A percentile compares a stretch with the other conserved stretches of the same genome.
These are phyloP conservation scores for Microthlaspi erraticum DNA, from an alignment of 345 rosid species.

Conservation along the genomic window DNA sequence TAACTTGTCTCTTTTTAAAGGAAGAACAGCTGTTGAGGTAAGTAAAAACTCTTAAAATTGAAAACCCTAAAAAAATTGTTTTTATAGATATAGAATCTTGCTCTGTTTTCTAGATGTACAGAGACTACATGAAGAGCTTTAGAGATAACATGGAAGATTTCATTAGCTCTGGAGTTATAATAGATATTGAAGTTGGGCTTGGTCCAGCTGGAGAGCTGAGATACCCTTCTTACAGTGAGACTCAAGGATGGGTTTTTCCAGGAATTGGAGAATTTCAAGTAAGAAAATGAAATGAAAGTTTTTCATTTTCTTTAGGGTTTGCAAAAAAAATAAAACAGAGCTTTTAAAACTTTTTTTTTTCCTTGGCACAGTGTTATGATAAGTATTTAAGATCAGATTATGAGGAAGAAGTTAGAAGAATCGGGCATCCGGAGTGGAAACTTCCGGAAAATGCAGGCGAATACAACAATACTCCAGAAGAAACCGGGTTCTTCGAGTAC, in stretches of 20 bases:
- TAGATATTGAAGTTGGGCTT: constrained; percentile 90
- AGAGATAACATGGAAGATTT: constrained; percentile 74
- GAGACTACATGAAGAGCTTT: constrained; percentile 88
- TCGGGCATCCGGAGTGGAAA: constrained; percentile 86
- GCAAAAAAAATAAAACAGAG: not conserved
- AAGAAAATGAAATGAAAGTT: not conserved
- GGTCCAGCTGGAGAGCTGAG: constrained; percentile 96
- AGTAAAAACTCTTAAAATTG: not conserved
- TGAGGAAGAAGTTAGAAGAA: constrained; percentile 60
- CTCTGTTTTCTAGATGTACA: constrained; percentile 61
- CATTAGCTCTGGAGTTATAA: constrained; percentile 62
- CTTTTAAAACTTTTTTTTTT: not conserved
- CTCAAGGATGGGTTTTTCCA: constrained; percentile 85
- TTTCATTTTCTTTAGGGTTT: not conserved
- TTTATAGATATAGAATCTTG: not conserved
- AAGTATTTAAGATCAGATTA: constrained; percentile 70
- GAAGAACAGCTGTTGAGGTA: constrained; percentile 80
- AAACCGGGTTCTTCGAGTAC: constrained; percentile 62
- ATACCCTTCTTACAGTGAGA: constrained; percentile 78
- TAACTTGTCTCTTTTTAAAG: constrained; percentile 61
- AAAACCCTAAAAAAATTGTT: not conserved
- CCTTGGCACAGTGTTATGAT: constrained; percentile 70
- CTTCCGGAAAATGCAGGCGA: constrained; percentile 75
- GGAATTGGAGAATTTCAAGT: constrained; percentile 96
- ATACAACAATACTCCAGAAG: constrained; percentile 67